A percentile compares a stretch with the other conserved stretches of the same genome.
Conservation (phyloP, 2,329 filamentous ascomycete species). For the Fusarium beomiforme region DNA sequence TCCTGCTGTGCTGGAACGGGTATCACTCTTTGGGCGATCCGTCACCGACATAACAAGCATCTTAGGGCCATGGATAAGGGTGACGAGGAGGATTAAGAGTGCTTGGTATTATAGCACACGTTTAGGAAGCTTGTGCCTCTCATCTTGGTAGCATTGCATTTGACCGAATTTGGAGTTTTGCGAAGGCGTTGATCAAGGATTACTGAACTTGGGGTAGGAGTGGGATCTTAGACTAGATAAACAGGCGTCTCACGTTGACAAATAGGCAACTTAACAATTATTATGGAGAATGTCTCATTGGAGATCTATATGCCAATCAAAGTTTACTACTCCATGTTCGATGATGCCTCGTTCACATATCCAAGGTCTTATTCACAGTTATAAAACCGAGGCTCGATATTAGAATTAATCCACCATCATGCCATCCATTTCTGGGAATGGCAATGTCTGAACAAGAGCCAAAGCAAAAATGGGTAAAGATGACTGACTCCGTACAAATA, state of each 20-base stretch:
- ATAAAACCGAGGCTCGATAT: conserved; percentile 17
- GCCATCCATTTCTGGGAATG: conserved; percentile 18
- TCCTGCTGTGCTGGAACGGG: conserved; percentile 75
- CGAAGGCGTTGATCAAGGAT: conserved; percentile 9
- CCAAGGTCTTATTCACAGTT: conserved; percentile 20
- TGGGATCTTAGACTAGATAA: conserved; percentile 6
- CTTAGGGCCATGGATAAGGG: conserved; percentile 51
- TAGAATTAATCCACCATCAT: conserved; percentile 26
- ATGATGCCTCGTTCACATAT: conserved; percentile 10
- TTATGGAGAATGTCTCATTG: conserved; percentile 25
- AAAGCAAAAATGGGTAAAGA: conserved; percentile 10
- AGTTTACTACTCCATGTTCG: conserved; percentile 12
- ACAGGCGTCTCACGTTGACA: not conserved
- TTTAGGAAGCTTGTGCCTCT: not conserved
- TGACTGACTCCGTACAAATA: conserved; percentile 2
- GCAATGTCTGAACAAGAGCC: conserved; percentile 17
- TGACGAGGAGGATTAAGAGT: conserved; percentile 50
- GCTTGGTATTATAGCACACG: not conserved
- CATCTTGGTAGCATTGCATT: not conserved
- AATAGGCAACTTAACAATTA: not conserved
- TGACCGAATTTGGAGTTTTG: not conserved
- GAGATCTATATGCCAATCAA: conserved; percentile 29
- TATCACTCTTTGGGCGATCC: conserved; percentile 77
- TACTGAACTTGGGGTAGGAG: not conserved
- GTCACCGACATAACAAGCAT: conserved; percentile 60